Conservation (phyloP, 106 monocot genomes). For the Acanthochlamys bracteata region DNA sequence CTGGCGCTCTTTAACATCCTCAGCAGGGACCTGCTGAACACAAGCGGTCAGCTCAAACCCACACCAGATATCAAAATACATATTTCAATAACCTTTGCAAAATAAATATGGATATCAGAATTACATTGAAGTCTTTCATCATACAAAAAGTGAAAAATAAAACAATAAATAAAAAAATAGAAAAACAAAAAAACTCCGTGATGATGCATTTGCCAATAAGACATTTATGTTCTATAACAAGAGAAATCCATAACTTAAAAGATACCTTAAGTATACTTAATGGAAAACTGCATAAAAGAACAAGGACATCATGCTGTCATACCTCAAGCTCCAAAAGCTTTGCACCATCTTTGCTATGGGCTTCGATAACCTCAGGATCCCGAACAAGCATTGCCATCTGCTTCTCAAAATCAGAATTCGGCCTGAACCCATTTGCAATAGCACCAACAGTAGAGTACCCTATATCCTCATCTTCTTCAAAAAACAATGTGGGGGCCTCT, state of each 20-base stretch:
- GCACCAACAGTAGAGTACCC: constrained; percentile 71
- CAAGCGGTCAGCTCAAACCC: neutral
- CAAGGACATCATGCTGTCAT: neutral
- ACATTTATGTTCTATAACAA: too few species aligned
- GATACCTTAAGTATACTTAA: too few species aligned
- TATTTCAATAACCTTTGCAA: too few species aligned
- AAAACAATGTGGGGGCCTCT: constrained; percentile 75
- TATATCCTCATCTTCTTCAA: constrained; percentile 57
- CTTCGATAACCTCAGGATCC: constrained; percentile 53
- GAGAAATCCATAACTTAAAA: too few species aligned
- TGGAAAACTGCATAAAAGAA: too few species aligned
- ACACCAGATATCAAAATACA: too few species aligned
- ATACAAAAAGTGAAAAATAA: too few species aligned
- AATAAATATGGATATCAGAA: too few species aligned
- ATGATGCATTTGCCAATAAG: too few species aligned
- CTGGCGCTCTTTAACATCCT: constrained; percentile 69
- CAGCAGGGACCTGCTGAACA: constrained; percentile 46
- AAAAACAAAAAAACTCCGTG: too few species aligned
- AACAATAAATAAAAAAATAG: too few species aligned
- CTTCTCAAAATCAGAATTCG: constrained; percentile 90
- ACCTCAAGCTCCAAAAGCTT: constrained; percentile 87
- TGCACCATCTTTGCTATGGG: constrained; percentile 70
- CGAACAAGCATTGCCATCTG: constrained; percentile 56
- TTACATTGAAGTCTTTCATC: too few species aligned
- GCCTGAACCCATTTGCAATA: constrained; percentile 63